Evolutionary conservation across 371 early-diverging fungal species (phyloP), one percentile per base, ranked within the genome.

Genomic region (Circinella umbellata): DNA sequence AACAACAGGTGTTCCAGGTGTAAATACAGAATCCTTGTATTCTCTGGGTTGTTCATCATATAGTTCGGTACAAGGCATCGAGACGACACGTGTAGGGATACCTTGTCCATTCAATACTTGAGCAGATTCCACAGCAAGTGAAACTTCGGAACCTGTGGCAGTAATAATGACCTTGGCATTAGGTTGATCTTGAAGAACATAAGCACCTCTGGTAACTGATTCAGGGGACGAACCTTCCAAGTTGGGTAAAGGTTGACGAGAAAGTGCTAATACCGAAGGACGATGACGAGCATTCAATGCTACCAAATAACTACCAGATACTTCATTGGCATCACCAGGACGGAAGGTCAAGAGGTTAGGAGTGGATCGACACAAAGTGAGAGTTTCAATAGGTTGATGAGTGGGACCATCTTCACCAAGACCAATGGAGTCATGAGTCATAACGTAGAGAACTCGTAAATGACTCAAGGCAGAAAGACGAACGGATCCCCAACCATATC

Each of bases 341-440:
- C 99, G 92, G 75, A 98, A 80, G 65, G 89, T 88, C 46, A 92
- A 80, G 75, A 94, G 80, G 84, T 96, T 95, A 49, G 99, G 99
- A 14, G 96, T 92, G 14, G 99, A 98, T 62, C 99, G 92, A 20
- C 96, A 84, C 69, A 91, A 81, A 48, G 99, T 90, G 71, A 99
- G 76, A 8, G 96, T 96, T 83, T 99, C 99, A 63, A 99, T 94
- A 9, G 99, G 99, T 85, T 99, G 99, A 86, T 42, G 42, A 42
- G 99, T 99, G 39, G 99, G 99, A 14, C 99, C 99, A 82, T 99
- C 99, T 83, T 99, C 99, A 73, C 95, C 95, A 57, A 98, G 89
- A 71, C 98, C 99, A 70, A 99, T 98, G 17, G 99, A 99, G 87
- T 99, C 99, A 88, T 99, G 99, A 67, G 99, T 99, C 95, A 98